Conservation (phyloP, 2,329 filamentous ascomycete genomes). For the Phyllosticta citriasiana region DNA sequence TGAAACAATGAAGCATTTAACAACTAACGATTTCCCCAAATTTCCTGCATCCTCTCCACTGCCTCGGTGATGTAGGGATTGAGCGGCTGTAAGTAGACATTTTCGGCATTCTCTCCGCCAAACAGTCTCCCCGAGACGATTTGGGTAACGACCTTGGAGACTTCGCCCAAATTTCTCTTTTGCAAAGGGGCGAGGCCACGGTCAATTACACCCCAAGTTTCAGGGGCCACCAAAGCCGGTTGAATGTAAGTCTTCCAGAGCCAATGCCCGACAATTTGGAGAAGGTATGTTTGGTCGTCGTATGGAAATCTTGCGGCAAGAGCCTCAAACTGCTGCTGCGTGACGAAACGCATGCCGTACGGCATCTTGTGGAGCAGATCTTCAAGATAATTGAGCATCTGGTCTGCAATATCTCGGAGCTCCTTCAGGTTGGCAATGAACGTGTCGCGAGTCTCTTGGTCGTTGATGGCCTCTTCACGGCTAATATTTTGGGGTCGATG, state of each 20-base stretch:
- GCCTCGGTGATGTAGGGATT: slow-evolving; percentile 87
- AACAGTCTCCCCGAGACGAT: slow-evolving; percentile 82
- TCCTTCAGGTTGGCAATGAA: slow-evolving; percentile 95
- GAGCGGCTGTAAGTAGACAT: slow-evolving; percentile 88
- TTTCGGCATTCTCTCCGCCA: slow-evolving; percentile 68
- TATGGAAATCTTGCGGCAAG: slow-evolving; percentile 68
- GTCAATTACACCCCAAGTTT: slow-evolving; percentile 88
- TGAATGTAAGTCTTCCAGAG: slow-evolving; percentile 91
- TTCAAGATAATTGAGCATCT: slow-evolving; percentile 74
- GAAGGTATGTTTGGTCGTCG: slow-evolving; percentile 65
- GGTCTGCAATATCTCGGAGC: slow-evolving; percentile 85
- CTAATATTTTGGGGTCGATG: slow-evolving; percentile 73
- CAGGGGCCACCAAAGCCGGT: slow-evolving; percentile 77
- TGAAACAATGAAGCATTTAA: background rate
- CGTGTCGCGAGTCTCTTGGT: slow-evolving; percentile 80
- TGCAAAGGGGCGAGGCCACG: slow-evolving; percentile 80
- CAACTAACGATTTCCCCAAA: slow-evolving; percentile 54
- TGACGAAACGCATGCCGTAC: slow-evolving; percentile 82
- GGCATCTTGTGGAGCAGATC: slow-evolving; percentile 81
- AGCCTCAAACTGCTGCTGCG: slow-evolving; percentile 73
- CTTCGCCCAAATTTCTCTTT: slow-evolving; percentile 83
- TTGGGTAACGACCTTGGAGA: slow-evolving; percentile 84
- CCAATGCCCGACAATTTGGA: slow-evolving; percentile 83
- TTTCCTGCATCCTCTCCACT: slow-evolving; percentile 65
- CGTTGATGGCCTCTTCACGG: slow-evolving; percentile 88